Evolutionary conservation across 1,284 basidiomycete genomes (phyloP).

Genomic region (Singerocomus inundabilis): DNA sequence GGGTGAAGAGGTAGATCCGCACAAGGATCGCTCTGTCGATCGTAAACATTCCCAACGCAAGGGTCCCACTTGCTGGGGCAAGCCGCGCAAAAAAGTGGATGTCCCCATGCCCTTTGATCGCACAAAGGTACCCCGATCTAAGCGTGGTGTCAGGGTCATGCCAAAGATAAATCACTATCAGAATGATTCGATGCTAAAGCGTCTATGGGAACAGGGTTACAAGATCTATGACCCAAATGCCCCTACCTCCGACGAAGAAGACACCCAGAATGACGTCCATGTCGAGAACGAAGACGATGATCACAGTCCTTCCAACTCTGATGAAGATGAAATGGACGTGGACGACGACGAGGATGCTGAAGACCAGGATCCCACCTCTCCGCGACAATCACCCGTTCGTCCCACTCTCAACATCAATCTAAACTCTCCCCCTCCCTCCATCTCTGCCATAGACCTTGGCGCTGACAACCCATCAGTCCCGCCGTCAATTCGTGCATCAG

Average conservation of each 20-base stretch:
- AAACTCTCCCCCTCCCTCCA: slow-evolving; percentile 11
- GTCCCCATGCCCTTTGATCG: slow-evolving; percentile 23
- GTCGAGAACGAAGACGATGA: slow-evolving; percentile 17
- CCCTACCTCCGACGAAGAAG: slow-evolving; percentile 26
- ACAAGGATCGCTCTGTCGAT: slow-evolving; percentile 35
- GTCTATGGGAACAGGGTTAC: slow-evolving; percentile 19
- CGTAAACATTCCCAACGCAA: slow-evolving; percentile 13
- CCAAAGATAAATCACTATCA: background rate
- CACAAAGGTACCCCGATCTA: slow-evolving; percentile 20
- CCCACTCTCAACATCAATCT: slow-evolving; percentile 20
- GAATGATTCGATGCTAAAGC: slow-evolving; percentile 6
- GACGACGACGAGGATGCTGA: slow-evolving; percentile 37
- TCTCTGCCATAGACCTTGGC: slow-evolving; percentile 12
- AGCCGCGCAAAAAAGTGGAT: slow-evolving; percentile 13
- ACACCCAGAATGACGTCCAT: slow-evolving; percentile 12
- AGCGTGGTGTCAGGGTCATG: slow-evolving; percentile 7
- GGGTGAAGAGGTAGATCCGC: slow-evolving; percentile 45
- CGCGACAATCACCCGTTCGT: slow-evolving; percentile 18
- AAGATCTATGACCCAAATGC: slow-evolving; percentile 23
- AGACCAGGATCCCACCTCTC: slow-evolving; percentile 18
- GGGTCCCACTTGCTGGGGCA: background rate
- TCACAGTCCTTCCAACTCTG: slow-evolving; percentile 23
- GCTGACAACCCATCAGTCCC: slow-evolving; percentile 18
- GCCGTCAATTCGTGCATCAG: slow-evolving; percentile 19
- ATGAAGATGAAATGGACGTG: slow-evolving; percentile 37